phyloP scores from a whole-genome alignment of 495 filamentous ascomycete genomes.

The Xylaria cubensis region DNA sequence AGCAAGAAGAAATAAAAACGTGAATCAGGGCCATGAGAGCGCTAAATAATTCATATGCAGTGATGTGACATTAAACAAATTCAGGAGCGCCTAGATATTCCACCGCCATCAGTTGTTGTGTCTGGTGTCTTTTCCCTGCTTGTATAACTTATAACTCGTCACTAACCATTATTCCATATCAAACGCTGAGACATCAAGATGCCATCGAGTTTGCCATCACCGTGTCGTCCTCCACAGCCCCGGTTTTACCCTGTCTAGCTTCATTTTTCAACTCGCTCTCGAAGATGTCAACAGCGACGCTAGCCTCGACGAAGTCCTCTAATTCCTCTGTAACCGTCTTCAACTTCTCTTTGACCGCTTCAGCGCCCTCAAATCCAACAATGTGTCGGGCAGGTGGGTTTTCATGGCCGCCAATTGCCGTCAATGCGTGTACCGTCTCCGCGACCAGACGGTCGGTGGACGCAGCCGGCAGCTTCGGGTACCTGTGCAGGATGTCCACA shows the following conservation, averaged over 20 bases:
- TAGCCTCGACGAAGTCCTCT: conserved; percentile 93
- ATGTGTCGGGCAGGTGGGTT: conserved; percentile 95
- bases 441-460: conserved; percentile 73
- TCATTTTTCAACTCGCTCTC: conserved; percentile 57
- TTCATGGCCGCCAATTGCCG: conserved; percentile 90
- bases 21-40: background rate
- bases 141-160: background rate
- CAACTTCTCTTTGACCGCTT: conserved; percentile 91
- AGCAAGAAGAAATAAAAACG: background rate
- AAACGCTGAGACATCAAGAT: conserved; percentile 5
- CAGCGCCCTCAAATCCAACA: conserved; percentile 87
- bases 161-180: background rate
- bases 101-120: background rate
- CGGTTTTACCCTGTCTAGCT: conserved; percentile 47
- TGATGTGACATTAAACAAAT: background rate
- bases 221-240: conserved; percentile 20
- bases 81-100: background rate
- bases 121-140: background rate
- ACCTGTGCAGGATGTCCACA: conserved; percentile 70
- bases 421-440: conserved; percentile 91
- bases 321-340: conserved; percentile 96
- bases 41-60: background rate
- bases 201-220: background rate
- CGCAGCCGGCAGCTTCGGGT: conserved; percentile 69
- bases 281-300: conserved; percentile 80